phyloP scores from a whole-genome alignment of 306 rosid species.

The Cyclanthera cordifolia region DNA sequence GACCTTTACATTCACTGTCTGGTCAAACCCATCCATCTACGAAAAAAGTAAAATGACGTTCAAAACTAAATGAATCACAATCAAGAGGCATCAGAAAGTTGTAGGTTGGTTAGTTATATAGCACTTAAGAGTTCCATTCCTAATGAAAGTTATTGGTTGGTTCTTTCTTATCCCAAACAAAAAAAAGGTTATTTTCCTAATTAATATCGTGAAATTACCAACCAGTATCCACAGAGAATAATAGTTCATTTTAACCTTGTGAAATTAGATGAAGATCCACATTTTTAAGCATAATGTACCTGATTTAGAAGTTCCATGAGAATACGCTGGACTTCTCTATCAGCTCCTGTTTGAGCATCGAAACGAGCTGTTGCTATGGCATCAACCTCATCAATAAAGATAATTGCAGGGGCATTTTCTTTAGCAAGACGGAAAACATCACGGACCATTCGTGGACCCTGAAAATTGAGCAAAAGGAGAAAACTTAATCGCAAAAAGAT shows the following conservation, averaged over 20 bases:
- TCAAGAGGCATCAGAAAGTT: background rate
- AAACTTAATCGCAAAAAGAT: background rate
- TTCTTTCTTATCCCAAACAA: no score
- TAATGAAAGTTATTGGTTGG: no score
- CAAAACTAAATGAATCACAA: no score
- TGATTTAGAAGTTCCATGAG: slow-evolving; percentile 98
- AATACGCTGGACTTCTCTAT: slow-evolving; percentile 98
- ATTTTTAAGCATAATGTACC: slow-evolving; percentile 25
- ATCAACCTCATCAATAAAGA: slow-evolving; percentile 97
- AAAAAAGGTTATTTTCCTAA: no score
- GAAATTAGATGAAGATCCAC: no score
- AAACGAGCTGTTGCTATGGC: slow-evolving; percentile 98
- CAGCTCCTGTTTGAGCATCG: slow-evolving; percentile 99
- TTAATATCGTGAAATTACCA: background rate
- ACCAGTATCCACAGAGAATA: no score
- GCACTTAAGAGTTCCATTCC: background rate
- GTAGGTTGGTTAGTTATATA: background rate
- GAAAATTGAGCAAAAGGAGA: background rate
- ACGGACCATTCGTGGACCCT: slow-evolving; percentile 99
- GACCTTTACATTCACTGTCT: slow-evolving; percentile 95
- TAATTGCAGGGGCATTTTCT: slow-evolving; percentile 98
- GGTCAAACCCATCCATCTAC: slow-evolving; percentile 99
- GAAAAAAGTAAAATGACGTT: no score
- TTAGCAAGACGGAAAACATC: slow-evolving; percentile 99
- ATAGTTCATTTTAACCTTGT: no score